Evolutionary conservation across 163 green algal species (phyloP).

Genomic region (Scenedesmus sp.): DNA sequence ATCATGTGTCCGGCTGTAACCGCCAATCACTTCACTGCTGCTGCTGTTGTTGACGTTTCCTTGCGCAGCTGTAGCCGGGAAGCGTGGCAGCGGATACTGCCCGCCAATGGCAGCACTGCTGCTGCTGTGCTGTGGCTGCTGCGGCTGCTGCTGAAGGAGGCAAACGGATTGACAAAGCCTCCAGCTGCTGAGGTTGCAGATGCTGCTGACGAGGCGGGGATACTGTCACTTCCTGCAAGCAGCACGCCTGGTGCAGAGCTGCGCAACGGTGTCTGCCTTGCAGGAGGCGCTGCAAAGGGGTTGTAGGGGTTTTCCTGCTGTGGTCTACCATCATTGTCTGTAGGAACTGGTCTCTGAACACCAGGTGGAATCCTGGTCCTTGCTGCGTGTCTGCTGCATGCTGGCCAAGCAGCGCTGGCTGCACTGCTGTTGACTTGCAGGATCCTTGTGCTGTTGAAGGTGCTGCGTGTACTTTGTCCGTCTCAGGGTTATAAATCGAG

Average conservation of each 20-base stretch:
- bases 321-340: not conserved
- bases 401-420: slow-evolving; percentile 14
- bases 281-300: not conserved
- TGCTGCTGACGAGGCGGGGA: not conserved
- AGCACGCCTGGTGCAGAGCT: not conserved
- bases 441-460: not conserved
- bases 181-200: not conserved
- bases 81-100: slow-evolving; percentile 6
- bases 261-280: not conserved
- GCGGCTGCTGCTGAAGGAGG: not conserved
- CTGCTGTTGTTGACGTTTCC: not conserved
- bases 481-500: not conserved
- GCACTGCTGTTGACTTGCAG: not conserved
- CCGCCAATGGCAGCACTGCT: not conserved
- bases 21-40: not conserved
- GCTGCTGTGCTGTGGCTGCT: not conserved
- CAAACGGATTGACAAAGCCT: not conserved
- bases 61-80: not conserved
- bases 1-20: not conserved
- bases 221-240: not conserved
- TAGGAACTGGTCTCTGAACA: not conserved
- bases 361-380: not conserved
- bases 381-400: slow-evolving; percentile 6
- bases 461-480: not conserved
- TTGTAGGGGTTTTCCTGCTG: not conserved